Evolutionary conservation across 2,329 filamentous ascomycete genomes (phyloP).

Genomic region (Malbranchea zuffiana): DNA sequence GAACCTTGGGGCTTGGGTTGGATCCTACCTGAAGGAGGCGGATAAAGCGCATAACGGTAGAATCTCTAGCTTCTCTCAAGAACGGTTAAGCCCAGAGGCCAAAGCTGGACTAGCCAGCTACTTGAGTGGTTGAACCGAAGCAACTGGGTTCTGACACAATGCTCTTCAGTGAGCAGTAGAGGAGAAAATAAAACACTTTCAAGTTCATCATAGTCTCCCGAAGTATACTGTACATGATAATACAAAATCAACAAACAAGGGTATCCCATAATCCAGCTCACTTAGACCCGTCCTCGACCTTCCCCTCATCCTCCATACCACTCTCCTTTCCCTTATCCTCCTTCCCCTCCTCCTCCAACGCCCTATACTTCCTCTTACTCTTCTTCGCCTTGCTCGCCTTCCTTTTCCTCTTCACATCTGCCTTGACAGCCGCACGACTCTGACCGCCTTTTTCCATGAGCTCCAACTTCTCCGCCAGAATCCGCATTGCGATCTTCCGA

Average conservation of each 20-base stretch:
- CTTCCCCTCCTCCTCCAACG: constrained; percentile 23
- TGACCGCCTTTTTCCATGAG: constrained; percentile 60
- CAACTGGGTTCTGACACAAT: neutral
- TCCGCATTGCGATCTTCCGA: constrained; percentile 66
- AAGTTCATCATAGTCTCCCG: neutral
- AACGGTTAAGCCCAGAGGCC: constrained; percentile 56
- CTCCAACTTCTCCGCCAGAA: constrained; percentile 71
- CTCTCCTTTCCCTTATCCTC: constrained; percentile 13
- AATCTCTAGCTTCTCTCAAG: constrained; percentile 58
- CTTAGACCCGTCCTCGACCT: constrained; percentile 7
- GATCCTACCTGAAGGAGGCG: constrained; percentile 63
- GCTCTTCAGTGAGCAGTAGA: neutral
- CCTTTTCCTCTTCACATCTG: constrained; percentile 60
- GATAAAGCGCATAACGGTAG: constrained; percentile 62
- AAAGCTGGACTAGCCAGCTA: constrained; percentile 33
- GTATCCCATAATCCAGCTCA: neutral
- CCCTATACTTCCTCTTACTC: constrained; percentile 35
- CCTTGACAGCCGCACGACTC: constrained; percentile 71
- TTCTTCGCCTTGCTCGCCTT: constrained; percentile 37
- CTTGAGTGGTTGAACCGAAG: constrained; percentile 24
- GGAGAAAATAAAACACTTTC: constrained; percentile 1
- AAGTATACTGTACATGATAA: no score
- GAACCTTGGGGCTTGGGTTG: constrained; percentile 72
- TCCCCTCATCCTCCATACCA: constrained; percentile 11
- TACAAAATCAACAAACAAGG: no score